phyloP scores from a whole-genome alignment of 208 protist genomes.

The Leishmania tarentolae region DNA sequence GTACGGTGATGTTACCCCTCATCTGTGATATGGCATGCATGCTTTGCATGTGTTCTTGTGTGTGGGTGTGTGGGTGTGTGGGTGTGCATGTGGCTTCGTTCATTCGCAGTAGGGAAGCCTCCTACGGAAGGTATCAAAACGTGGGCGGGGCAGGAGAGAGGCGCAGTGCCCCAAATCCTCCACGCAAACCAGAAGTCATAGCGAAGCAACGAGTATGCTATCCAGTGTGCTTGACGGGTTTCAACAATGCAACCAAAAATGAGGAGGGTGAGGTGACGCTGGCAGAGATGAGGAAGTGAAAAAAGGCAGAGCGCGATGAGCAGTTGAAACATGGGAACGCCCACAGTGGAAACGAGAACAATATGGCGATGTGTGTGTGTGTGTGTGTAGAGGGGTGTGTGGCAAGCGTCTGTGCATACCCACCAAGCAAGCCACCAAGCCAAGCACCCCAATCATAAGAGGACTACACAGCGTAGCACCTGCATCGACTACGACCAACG shows the following conservation, averaged over 20 bases:
- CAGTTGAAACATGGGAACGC: neutral
- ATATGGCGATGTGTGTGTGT: neutral
- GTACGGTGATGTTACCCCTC: neutral
- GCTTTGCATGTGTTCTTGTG: neutral
- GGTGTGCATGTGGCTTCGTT: neutral
- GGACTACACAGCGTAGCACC: neutral
- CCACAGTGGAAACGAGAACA: neutral
- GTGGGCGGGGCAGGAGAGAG: neutral
- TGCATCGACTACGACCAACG: neutral
- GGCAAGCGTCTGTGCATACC: neutral
- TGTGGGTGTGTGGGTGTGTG: neutral
- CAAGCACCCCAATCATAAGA: neutral
- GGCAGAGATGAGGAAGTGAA: neutral
- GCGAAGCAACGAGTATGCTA: neutral
- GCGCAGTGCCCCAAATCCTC: neutral
- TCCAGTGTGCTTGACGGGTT: neutral
- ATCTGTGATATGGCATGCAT: neutral
- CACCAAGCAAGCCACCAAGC: neutral
- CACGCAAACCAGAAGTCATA: too few species aligned
- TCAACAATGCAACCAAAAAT: neutral
- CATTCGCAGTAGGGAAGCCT: neutral
- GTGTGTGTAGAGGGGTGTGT: too few species aligned
- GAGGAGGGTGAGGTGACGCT: neutral
- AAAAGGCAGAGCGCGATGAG: neutral
- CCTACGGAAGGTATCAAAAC: neutral